Conservation (phyloP, 257 asterid genomes). For the Craterostigma plantagineum region DNA sequence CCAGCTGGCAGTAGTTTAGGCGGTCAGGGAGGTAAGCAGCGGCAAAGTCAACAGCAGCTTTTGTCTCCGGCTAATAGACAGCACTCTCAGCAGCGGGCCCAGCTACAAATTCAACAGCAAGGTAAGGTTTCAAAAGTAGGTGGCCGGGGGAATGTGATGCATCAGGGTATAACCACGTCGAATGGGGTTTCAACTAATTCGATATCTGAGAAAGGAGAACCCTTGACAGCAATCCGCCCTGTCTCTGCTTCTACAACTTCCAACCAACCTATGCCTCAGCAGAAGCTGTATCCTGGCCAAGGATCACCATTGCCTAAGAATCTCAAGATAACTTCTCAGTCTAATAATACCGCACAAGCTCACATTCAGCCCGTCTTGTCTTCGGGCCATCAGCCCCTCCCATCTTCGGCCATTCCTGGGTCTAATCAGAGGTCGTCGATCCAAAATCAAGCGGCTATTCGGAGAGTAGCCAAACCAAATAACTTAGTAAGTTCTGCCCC, state of each 20-base stretch:
- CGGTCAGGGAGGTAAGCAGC: constrained; percentile 8
- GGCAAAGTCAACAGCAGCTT: constrained; percentile 35
- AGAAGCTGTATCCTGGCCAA: constrained; percentile 36
- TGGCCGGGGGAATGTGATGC: constrained; percentile 46
- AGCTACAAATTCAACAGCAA: constrained; percentile 43
- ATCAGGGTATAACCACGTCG: constrained; percentile 35
- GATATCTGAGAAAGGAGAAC: constrained; percentile 30
- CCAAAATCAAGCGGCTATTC: constrained; percentile 31
- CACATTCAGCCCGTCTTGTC: constrained; percentile 26
- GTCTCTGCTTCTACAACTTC: constrained; percentile 38
- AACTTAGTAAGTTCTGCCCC: constrained; percentile 25
- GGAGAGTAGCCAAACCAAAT: constrained; percentile 29
- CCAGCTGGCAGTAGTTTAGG: too few relatives aligned
- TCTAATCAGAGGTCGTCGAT: constrained; percentile 33
- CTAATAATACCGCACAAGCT: constrained; percentile 30
- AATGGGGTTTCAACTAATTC: constrained; percentile 46
- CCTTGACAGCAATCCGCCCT: constrained; percentile 20
- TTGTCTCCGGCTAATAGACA: constrained; percentile 19
- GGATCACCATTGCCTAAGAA: constrained; percentile 29
- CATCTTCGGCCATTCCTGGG: constrained; percentile 23
- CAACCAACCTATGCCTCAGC: constrained; percentile 34
- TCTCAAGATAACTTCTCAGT: constrained; percentile 24
- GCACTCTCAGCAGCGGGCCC: constrained; percentile 47
- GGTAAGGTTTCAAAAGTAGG: constrained; percentile 54
- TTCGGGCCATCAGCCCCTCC: constrained; percentile 31